Evolutionary conservation across 2,329 filamentous ascomycete species (phyloP).

Genomic region (Xenoacremonium recifei): DNA sequence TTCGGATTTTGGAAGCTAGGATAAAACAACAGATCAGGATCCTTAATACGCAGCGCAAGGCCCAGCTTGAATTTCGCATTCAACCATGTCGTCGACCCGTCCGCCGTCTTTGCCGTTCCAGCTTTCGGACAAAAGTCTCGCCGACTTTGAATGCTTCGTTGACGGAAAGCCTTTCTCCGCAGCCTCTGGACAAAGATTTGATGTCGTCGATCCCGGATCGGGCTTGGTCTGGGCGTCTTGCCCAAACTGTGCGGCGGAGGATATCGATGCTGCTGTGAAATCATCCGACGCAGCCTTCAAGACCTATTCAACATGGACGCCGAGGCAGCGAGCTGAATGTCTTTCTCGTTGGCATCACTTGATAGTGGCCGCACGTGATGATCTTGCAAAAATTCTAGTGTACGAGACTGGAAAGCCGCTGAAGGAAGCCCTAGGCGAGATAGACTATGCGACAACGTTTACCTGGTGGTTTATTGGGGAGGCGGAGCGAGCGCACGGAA

Average conservation of each 20-base stretch:
- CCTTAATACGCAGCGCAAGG: too few relatives aligned
- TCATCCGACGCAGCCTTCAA: conserved; percentile 37
- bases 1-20: too few relatives aligned
- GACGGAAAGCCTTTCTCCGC: conserved; percentile 46
- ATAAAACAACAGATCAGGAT: too few relatives aligned
- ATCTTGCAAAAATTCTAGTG: conserved; percentile 38
- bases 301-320: conserved; percentile 35
- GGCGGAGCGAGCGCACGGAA: conserved; percentile 44
- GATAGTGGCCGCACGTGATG: conserved; percentile 34
- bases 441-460: conserved; percentile 55
- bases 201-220: conserved; percentile 53
- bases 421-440: conserved; percentile 50
- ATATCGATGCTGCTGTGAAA: conserved; percentile 37
- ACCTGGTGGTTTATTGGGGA: conserved; percentile 57
- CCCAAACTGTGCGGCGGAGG: conserved; percentile 43
- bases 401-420: conserved; percentile 58
- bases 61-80: too few relatives aligned
- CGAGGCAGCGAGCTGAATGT: conserved; percentile 31
- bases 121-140: conserved; percentile 46
- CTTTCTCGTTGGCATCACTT: conserved; percentile 36
- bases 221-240: conserved; percentile 49
- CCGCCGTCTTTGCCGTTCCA: conserved; percentile 35
- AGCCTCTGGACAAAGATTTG: conserved; percentile 46
- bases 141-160: conserved; percentile 49
- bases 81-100: too few relatives aligned